Conservation (phyloP, 148 eudicot genomes). For the Agrostemma githago region DNA sequence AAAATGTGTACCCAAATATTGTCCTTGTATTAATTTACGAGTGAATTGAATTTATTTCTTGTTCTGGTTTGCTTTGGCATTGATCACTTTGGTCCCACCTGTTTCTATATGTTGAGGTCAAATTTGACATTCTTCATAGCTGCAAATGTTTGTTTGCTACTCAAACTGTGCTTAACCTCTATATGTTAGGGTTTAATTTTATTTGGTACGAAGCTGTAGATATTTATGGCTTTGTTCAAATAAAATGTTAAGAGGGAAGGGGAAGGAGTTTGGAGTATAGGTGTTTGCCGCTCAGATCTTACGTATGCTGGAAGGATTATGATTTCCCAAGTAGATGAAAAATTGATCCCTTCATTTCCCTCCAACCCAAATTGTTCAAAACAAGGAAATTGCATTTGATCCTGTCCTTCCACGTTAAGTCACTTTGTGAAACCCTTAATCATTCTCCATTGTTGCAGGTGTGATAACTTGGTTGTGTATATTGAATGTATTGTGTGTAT, state of each 20-base stretch:
- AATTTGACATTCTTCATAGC: background rate
- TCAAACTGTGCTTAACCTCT: background rate
- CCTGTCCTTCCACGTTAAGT: background rate
- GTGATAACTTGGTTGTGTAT: too few relatives aligned
- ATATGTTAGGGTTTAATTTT: background rate
- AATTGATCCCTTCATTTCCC: too few relatives aligned
- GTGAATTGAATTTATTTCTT: too few relatives aligned
- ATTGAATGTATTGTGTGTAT: too few relatives aligned
- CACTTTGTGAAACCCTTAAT: too few relatives aligned
- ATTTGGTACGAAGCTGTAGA: background rate
- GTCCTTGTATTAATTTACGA: background rate
- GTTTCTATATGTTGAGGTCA: background rate
- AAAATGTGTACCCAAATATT: too few relatives aligned
- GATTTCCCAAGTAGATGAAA: too few relatives aligned
- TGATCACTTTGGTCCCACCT: background rate
- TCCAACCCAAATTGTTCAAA: too few relatives aligned
- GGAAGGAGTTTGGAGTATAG: background rate
- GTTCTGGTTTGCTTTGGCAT: background rate
- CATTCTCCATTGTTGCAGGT: too few relatives aligned
- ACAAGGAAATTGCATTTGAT: background rate
- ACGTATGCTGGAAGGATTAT: too few relatives aligned
- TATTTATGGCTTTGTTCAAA: background rate
- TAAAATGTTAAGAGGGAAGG: background rate
- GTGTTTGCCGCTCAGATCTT: background rate
- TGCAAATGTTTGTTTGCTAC: background rate